phyloP scores from a whole-genome alignment of 1,139 yeast genomes.

The Candida sp. region DNA sequence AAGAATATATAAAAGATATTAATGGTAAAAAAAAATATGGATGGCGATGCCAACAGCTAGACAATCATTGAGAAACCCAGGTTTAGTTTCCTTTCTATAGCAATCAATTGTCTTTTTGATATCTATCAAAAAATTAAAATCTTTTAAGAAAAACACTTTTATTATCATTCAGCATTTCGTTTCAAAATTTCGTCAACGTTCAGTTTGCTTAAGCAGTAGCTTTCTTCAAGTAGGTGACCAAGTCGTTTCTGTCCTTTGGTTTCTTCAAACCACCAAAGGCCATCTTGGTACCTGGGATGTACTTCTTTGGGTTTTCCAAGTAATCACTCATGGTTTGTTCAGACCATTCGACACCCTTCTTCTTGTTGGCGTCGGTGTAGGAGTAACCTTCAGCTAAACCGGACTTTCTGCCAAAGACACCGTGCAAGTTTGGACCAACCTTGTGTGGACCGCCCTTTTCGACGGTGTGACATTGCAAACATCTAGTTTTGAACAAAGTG shows the following conservation, averaged over 20 bases:
- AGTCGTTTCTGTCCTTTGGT: constrained; percentile 98
- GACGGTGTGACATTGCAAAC: constrained; percentile 98
- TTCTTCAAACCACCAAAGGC: constrained; percentile 99
- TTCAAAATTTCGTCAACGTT: not conserved
- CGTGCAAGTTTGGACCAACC: constrained; percentile 99
- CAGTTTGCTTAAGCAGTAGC: constrained; percentile 59
- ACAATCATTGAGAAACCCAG: not conserved
- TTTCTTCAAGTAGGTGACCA: constrained; percentile 83
- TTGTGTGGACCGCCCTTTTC: constrained; percentile 98
- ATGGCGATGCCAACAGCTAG: not conserved
- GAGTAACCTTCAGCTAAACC: constrained; percentile 95
- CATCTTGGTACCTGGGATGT: constrained; percentile 99
- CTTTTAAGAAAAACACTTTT: not conserved
- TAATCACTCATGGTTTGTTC: constrained; percentile 93
- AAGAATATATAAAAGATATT: not conserved
- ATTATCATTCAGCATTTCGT: not conserved
- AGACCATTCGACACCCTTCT: constrained; percentile 89
- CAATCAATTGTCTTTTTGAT: not conserved
- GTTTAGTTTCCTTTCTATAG: not conserved
- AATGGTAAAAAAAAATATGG: not conserved
- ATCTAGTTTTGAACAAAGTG: constrained; percentile 97
- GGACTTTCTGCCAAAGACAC: constrained; percentile 89
- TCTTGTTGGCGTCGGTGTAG: constrained; percentile 98
- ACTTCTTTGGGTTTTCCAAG: constrained; percentile 99
- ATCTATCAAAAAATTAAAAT: not conserved